Base-by-base conservation (phyloP, 2,329 filamentous ascomycete genomes). In the Aspergillus tanneri region DNA sequence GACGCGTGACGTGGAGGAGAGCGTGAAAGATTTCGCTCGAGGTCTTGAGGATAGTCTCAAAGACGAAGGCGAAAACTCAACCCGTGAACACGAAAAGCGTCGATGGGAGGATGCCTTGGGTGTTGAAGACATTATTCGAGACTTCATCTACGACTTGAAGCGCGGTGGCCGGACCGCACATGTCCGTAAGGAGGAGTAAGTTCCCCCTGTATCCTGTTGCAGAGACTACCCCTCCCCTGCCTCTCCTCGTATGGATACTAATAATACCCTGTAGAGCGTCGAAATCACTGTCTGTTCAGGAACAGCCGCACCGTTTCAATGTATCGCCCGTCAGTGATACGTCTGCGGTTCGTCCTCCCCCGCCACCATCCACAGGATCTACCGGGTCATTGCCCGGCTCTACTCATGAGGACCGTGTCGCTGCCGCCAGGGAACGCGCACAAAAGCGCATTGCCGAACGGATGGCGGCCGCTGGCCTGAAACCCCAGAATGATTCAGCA, bases 141-240 rank as follows among this genome's bases (percentile, higher is more conserved):
- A 99, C 64, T 97, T 99, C 70, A 99, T 99, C 67, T 97, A 93
- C 66, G 93, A 97, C 59, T 76, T 99, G 44, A 91, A 96, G 67
- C 84, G 92, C 52, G 88, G 85, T 53, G 95, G 90, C 67, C 84
- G 90, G 56, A 80, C 89, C 55, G 79, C 88, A 44, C 85, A 85
- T 50, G 73, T 95, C 49, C 75, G 83, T 44, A 81, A 79, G 55
- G 79, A 85, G 64, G 81, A 84, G 72, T 79, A 69, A 66, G 75
- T 52, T 44, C 16, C 12, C 14, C 14, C 19, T 24, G 10, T 28
- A 12, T 38, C 23, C 10, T 4, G 11, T 4, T 30, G 30, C 8
- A 14, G 14, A 18, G 7, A 14, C 16, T 32, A 12, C 22, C 36
- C 34, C 14, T n/a, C 21, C 24, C 7, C 14, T 39, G 10, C 11